Evolutionary conservation across 2,329 filamentous ascomycete species (phyloP), one percentile per base, ranked within the genome.

Genomic region (Lachnum nothofagi): DNA sequence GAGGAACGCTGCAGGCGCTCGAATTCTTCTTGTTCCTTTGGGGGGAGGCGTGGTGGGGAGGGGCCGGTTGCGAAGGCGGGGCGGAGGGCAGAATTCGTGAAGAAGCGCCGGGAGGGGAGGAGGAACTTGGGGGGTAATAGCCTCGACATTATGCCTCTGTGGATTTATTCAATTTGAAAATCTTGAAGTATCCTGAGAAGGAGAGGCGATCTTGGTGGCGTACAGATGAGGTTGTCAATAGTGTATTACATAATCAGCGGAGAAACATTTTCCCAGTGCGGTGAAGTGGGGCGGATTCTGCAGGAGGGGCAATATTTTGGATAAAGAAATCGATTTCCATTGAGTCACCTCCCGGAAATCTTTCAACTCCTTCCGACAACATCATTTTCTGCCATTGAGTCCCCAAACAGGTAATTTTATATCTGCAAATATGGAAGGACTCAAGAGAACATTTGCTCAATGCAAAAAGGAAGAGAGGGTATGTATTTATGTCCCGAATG

Each of bases 1-100:
- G 73, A 95, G 65, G 77, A 75, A 59, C 80, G 80, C 65, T 96
- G 90, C 3, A 97, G 84, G 35, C 83, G 78, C 70, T 96, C 91
- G 67, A 93, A 95, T 57, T 94, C 80, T 66, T 90, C 88, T 73
- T 96, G 91, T 60, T 95, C 85, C 68, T 88, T 83, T 61, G 89
- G 83, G 5, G 91, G 89, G 9, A 97, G 87, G 42, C 89, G 86
- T 0, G 89, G 91, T 14, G 93, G 93, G 6, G 88, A 71, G 20
- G 91, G 88, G 10, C 74, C 73, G 16, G 72, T 63, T 46, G 70
- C 66, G 69, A 77, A 79, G 57, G 63, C 57, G 55, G 63, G 59
- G 56, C 59, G 63, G 40, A 39, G 37, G 31, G 48, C 41, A 9
- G 60, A 54, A n/a, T 57, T 49, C 7, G 59, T 53, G 47, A 65